phyloP scores from a whole-genome alignment of 352 stramenopile genomes.

The Globisporangium viniferum region DNA sequence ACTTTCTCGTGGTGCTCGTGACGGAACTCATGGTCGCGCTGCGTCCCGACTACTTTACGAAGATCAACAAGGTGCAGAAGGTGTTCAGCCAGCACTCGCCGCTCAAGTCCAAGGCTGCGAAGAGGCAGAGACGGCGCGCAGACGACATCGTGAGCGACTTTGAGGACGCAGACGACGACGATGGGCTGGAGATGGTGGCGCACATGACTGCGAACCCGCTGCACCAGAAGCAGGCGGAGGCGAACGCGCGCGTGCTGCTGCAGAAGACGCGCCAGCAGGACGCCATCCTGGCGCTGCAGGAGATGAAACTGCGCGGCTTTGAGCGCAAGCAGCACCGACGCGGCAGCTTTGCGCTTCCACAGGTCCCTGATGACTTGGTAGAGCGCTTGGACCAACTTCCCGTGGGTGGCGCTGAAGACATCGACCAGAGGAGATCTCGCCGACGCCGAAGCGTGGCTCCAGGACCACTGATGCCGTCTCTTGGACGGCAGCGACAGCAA shows the following conservation, averaged over 20 bases:
- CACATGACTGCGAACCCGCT: conserved; percentile 67
- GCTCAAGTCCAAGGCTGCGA: conserved; percentile 16
- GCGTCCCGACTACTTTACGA: conserved; percentile 57
- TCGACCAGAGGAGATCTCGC: conserved; percentile 14
- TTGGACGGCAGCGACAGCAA: background rate
- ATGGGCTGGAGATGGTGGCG: conserved; percentile 62
- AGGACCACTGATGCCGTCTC: background rate
- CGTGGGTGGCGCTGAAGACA: conserved; percentile 4
- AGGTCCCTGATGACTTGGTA: background rate
- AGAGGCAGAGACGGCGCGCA: conserved; percentile 18
- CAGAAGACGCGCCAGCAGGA: conserved; percentile 44
- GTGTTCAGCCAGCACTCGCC: conserved; percentile 38
- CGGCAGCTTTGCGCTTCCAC: conserved; percentile 17
- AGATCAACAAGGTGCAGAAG: conserved; percentile 59
- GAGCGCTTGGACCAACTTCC: background rate
- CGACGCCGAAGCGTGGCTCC: conserved; percentile 9
- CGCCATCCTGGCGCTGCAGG: conserved; percentile 45
- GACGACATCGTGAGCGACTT: conserved; percentile 16
- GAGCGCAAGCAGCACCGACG: conserved; percentile 26
- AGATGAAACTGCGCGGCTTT: conserved; percentile 45
- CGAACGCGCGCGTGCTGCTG: conserved; percentile 26
- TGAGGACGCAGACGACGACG: conserved; percentile 35
- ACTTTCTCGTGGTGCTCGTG: conserved; percentile 60
- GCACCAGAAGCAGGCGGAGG: conserved; percentile 45
- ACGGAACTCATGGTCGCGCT: conserved; percentile 64